Evolutionary conservation across 306 rosid genomes (phyloP), one percentile per base, ranked within the genome.

Genomic region (Acacia acuminata): DNA sequence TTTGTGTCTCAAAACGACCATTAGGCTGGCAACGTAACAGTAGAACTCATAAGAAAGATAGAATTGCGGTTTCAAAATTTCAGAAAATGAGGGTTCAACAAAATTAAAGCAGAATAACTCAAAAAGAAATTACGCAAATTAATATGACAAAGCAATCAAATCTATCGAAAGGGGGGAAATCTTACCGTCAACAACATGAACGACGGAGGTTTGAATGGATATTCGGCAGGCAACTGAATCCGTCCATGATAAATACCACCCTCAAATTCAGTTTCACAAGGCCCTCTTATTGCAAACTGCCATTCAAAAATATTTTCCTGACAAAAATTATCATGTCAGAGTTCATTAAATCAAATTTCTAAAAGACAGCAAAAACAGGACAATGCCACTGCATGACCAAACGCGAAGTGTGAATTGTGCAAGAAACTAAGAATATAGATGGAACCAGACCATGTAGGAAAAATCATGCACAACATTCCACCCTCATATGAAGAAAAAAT

Each of bases 1-100:
- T 93, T 71, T 93, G 99, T 40, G 97, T 94, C 85, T 93, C 97
- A 50, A 96, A 96, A 40, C 99, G 99, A 66, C 99, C 99, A 86
- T 88, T 96, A 10, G 97, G 94, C 99, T 96, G 92, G 76, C 50
- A 79, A 51, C 34, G 78, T 55, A 73, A 55, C 48, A 85, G 67
- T 53, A 47, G 14, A 85, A 79, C 15, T 69, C 36, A 61, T 85
- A 51, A 88, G 82, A 84, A 70, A 20, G 73, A 40, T 27, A 77
- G 10, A 75, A 75, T 43, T 25, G 19, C 16, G 56, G 22, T 36
- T 53, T 30, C 25, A 79, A 79, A 42, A 61, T 55, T 42, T 56
- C 20, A 32, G 44, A 80, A 51, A 73, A 56, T 66, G 65, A 47
- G n/a, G 38, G 42, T 14, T 32, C 3, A 30, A 15, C 2, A 64